Percentiles rank a stretch among this genome's conserved stretches.
Evolutionary conservation across 2,329 filamentous ascomycete genomes (phyloP).

Genomic region (Diaporthe citriasiana): DNA sequence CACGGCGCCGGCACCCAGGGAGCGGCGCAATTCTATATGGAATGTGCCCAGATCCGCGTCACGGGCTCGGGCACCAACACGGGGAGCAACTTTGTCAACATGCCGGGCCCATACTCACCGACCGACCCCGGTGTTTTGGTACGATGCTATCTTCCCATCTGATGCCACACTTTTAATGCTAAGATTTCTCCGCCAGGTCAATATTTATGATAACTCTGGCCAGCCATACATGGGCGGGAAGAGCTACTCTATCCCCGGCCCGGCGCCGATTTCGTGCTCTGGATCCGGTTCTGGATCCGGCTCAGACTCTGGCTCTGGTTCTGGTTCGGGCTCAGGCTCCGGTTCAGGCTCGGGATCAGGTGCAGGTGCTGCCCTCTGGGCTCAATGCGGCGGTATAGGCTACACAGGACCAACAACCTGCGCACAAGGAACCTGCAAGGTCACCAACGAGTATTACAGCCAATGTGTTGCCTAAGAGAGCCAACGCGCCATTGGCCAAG

Average conservation of each 20-base stretch:
- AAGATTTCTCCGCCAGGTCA: conserved; percentile 47
- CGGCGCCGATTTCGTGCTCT: conserved; percentile 39
- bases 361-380: conserved; percentile 16
- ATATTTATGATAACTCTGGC: conserved; percentile 61
- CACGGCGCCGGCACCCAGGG: conserved; percentile 60
- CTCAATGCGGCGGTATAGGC: conserved; percentile 6
- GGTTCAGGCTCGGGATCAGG: neutral
- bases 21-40: conserved; percentile 60
- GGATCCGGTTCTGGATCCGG: neutral
- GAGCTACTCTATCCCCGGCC: conserved; percentile 57
- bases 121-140: conserved; percentile 59
- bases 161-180: neutral
- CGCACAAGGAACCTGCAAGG: conserved; percentile 17
- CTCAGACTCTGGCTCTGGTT: neutral
- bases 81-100: conserved; percentile 55
- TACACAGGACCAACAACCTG: conserved; percentile 21
- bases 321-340: neutral
- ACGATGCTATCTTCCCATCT: neutral
- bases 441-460: conserved; percentile 12
- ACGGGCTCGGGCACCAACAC: conserved; percentile 55
- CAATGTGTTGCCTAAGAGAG: conserved; percentile 6
- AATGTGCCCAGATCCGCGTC: conserved; percentile 58
- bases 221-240: conserved; percentile 59
- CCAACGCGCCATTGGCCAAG: neutral
- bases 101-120: conserved; percentile 61